Percentiles rank a stretch among this genome's conserved stretches.
Evolutionary conservation across 805 yeast genomes (phyloP).

Genomic region (Priceomyces carsonii): DNA sequence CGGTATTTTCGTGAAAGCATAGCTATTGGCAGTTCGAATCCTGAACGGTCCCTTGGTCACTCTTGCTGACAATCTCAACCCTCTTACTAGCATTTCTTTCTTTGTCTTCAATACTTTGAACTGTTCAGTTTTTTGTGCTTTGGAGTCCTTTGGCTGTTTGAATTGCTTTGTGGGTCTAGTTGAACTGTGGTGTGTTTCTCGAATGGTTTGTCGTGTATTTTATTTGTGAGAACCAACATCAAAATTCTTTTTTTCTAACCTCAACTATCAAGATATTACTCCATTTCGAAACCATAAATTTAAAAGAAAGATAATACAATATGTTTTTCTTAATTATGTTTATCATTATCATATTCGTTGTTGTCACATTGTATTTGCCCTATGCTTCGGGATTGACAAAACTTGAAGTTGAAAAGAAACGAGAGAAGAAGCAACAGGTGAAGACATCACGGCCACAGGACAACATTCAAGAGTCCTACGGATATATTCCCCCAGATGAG

Average conservation of each 20-base stretch:
- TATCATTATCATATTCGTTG: conserved; percentile 43
- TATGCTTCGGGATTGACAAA: conserved; percentile 50
- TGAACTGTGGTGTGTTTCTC: too few relatives aligned
- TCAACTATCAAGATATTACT: neutral
- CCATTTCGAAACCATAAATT: neutral
- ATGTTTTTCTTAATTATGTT: conserved; percentile 42
- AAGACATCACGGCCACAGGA: neutral
- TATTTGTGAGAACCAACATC: neutral
- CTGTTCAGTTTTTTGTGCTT: too few relatives aligned
- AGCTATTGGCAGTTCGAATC: neutral
- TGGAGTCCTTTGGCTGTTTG: too few relatives aligned
- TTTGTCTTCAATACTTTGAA: too few relatives aligned
- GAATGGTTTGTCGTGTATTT: conserved; percentile 8
- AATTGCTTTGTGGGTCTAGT: too few relatives aligned
- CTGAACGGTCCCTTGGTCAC: too few relatives aligned
- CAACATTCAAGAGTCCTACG: conserved; percentile 22
- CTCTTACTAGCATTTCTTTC: too few relatives aligned
- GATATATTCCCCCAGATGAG: conserved; percentile 45
- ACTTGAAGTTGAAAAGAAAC: conserved; percentile 30
- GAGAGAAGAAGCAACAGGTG: conserved; percentile 7
- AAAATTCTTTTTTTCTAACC: neutral
- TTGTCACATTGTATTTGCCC: conserved; percentile 47
- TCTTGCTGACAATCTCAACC: too few relatives aligned
- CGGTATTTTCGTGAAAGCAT: neutral
- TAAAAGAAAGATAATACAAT: neutral